These are phyloP conservation scores for Umbellularia californica DNA, from an alignment of 164 flowering plant genomes.

Conservation along the genomic window DNA sequence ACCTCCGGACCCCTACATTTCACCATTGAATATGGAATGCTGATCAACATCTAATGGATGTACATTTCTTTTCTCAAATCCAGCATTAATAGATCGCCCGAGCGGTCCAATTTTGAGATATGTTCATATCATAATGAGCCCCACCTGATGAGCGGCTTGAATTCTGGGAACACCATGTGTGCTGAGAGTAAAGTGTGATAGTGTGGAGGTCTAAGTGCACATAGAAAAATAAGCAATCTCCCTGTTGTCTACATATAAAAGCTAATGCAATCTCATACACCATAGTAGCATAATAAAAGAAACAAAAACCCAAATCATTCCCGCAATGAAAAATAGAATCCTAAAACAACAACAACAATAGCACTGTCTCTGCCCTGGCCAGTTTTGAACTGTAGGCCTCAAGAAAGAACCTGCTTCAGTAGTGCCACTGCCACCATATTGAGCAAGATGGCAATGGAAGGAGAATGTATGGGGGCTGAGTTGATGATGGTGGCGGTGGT, in stretches of 20 bases:
- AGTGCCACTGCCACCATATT: constrained; percentile 14
- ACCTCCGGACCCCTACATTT: too few relatives aligned
- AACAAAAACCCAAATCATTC: background rate
- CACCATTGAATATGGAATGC: too few relatives aligned
- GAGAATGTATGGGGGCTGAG: constrained; percentile 13
- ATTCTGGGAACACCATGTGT: too few relatives aligned
- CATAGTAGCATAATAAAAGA: background rate
- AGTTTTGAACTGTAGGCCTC: background rate
- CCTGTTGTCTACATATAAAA: background rate
- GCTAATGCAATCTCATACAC: background rate
- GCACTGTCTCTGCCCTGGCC: constrained; percentile 15
- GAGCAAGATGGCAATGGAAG: constrained; percentile 11
- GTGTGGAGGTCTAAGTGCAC: too few relatives aligned
- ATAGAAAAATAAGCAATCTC: background rate
- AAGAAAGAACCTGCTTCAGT: constrained; percentile 6
- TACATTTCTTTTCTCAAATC: too few relatives aligned
- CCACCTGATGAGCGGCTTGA: too few relatives aligned
- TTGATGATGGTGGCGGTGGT: background rate
- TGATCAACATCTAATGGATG: too few relatives aligned
- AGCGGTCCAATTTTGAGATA: too few relatives aligned
- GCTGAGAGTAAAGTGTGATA: too few relatives aligned
- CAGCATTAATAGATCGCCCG: too few relatives aligned
- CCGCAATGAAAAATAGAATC: background rate
- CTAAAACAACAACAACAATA: background rate
- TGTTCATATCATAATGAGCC: too few relatives aligned